A percentile compares a stretch with the other conserved stretches of the same genome.
These are phyloP conservation scores for Dictyophora rubrovolvata DNA, from an alignment of 768 basidiomycete species.

Conservation along the genomic window DNA sequence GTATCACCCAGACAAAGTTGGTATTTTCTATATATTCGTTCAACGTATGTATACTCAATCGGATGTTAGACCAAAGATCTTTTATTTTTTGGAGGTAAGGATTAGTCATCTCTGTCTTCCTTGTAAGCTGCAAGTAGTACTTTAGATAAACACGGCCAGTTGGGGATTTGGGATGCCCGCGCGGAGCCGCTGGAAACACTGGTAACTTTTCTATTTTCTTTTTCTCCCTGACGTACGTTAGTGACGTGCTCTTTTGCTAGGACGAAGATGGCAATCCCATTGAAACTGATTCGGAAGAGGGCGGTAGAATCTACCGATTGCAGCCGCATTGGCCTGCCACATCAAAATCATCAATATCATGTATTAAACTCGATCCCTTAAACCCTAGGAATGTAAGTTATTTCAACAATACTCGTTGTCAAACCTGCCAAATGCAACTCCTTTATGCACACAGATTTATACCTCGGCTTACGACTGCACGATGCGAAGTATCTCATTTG, in stretches of 20 bases:
- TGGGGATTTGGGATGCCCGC: conserved; percentile 82
- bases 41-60: neutral
- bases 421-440: neutral
- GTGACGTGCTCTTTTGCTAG: conserved; percentile 10
- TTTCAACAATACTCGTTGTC: neutral
- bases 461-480: conserved; percentile 79
- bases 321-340: conserved; percentile 81
- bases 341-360: conserved; percentile 69
- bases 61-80: conserved; percentile 51
- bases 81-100: conserved; percentile 73
- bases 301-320: conserved; percentile 72
- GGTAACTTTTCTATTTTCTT: neutral
- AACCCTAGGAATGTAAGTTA: conserved; percentile 58
- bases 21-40: neutral
- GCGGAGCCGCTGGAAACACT: conserved; percentile 51
- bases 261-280: conserved; percentile 53
- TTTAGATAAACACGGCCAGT: conserved; percentile 70
- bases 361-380: conserved; percentile 65
- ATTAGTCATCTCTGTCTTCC: conserved; percentile 6
- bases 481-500: conserved; percentile 61
- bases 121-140: neutral
- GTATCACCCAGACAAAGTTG: conserved; percentile 61
- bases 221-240: neutral
- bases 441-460: conserved; percentile 41
- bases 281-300: conserved; percentile 32